Evolutionary conservation across 331 rosid genomes (phyloP), one percentile per base, ranked within the genome.

Genomic region (Telfairia occidentalis): DNA sequence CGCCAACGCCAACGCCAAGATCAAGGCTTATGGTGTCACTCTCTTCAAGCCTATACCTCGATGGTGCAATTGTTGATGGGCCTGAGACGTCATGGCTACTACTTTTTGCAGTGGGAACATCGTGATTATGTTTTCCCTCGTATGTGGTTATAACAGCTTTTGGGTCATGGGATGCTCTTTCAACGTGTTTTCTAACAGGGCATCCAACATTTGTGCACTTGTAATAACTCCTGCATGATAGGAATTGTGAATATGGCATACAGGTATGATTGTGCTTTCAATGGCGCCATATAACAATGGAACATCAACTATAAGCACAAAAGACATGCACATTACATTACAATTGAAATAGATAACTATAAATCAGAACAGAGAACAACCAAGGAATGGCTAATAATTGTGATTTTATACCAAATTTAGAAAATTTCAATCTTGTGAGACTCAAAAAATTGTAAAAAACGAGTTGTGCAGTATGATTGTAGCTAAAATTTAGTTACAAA

Each of bases 91-190:
- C 96, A 80, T 95, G 97, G 89, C 92, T 92, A 37, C 90, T 88
- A 52, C 57, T 83, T 83, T 82, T 90, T 8, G 99, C 91, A 52
- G 92, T 88, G 8, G 97, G 99, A 66, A 92, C 96, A 28, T 95
- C 97, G 34, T 95, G 99, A 73, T 95, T 95, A 82, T 92, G 99
- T 42, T 95, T 92, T 59, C 97, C 97, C 72, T 95, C 99, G 0
- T 95, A 95, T 30, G 99, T 92, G 35, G 99, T 95, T 76, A 95
- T 95, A 46, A 95, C 99, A 9, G 97, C 97, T 85, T 92, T 95
- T 2, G 92, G 97, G 82, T 95, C 97, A 80, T 95, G 97, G 5
- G 99, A 92, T 78, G 99, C 99, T 77, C 97, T 87, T 85, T 95
- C 99, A 79, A 95, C 97, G 46, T 95, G 99, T 76, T 95, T 95